Base-by-base conservation (phyloP, 805 yeast genomes). In the Starmerella vitae region DNA sequence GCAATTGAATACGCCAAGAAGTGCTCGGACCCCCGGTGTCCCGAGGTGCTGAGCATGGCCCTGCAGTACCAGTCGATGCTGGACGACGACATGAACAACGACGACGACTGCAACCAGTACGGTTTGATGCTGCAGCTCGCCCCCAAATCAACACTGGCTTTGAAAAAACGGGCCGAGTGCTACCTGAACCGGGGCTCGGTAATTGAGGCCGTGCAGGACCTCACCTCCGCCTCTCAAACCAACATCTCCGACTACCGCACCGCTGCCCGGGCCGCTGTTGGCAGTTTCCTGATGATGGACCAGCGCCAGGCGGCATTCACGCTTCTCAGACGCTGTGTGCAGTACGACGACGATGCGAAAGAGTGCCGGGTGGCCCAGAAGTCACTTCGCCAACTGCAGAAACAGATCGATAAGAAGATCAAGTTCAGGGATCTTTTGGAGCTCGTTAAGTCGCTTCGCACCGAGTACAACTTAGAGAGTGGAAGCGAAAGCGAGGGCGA, bases 311-410 rank as follows among this genome's bases (percentile, higher is more conserved):
- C 65, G 20, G 68, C 79, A 0, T 59, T 70, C 50, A 64, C 58
- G 42, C 64, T 66, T 29, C 63, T 77, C 20, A 71, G 77, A 48
- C 74, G 70, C 46, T 85, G 96, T 55, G 61, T 88, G 35, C 74
- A 79, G 39, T 67, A 73, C 32, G 88, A 88, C 57, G 80, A 83
- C 57, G 95, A 83, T 45, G 70, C 68, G 47, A 60, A 61, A 20
- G 61, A 58, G 2, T 84, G 94, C 57, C 72, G 75, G 48, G 42
- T 60, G 46, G 50, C 60, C 8, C 48, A 50, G 36, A 54, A 50
- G 43, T 40, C 42, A 38, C 47, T 58, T 21, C 47, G 58, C 20
- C 33, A 42, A 35, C 44, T 50, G 9, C 50, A 56, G 38, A 54
- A 55, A 38, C 30, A 35, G 34, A 45, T 59, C 20, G n/a, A n/a